Base-by-base conservation (phyloP, 768 basidiomycete genomes). In the Agrocybe pediades region DNA sequence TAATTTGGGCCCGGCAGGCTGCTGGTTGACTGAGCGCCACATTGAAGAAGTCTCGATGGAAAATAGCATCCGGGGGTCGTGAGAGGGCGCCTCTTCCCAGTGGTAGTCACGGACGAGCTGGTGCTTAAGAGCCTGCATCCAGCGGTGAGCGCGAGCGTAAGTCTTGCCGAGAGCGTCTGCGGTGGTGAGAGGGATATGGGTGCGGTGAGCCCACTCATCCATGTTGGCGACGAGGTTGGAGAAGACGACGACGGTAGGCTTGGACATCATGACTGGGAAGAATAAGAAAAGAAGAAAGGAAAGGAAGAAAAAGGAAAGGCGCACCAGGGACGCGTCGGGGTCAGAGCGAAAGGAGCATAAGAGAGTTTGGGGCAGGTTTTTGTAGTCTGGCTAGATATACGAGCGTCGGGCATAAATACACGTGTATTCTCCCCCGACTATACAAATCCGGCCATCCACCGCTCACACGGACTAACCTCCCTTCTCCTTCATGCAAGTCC, bases 121-220 rank as follows among this genome's bases (percentile, higher is more conserved):
- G 20, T 68, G 65, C 65, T 83, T 85, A 59, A 92, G 78, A 36
- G 76, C 70, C 49, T 83, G 76, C 27, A 93, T 71, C 88, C 87
- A 89, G 51, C 85, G 84, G 63, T 90, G 90, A 21, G 90, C 86
- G 33, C 86, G 83, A 45, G 90, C 87, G 69, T 93, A 93, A 48
- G 86, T 87, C 11, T 84, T 82, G 17, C 89, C 89, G 50, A 93
- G 74, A 25, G 89, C 88, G 60, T 92, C 90, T 46, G 88, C 90
- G 49, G 86, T 90, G 60, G 89, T 90, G 56, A 93, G 77, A 40
- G 89, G 88, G 46, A 93, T 90, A 66, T 83, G 78, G 0, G 90
- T 91, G 54, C 90, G 83, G 51, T 73, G 77, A 0, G 91, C 87
- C 90, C 90, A 93, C 54, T 79, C 85, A 71, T 91, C 88, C 86